Evolutionary conservation across 805 yeast genomes (phyloP), one percentile per base, ranked within the genome.

Genomic region (Groenewaldozyma tartarivorans): DNA sequence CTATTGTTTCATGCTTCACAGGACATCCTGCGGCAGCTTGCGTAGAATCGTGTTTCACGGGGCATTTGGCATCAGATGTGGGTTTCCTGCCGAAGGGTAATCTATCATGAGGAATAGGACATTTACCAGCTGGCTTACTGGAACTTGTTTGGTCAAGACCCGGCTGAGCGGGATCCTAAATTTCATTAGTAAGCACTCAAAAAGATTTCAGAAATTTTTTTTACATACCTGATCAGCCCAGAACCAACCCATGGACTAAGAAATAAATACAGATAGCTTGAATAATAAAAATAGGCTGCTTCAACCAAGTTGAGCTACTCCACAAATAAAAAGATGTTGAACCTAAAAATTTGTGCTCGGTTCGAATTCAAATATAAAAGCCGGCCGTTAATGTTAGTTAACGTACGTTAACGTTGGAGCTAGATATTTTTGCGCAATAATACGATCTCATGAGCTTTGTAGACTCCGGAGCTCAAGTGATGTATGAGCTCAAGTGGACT

Each of bases 211-310:
- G 11, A 33, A 19, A n/a, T 33, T 15, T 33, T 16, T 31, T 31
- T n/a, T 7, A 9, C 2, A 16, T 21, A 35, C 38, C 19, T 35
- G 22, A 40, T 69, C 76, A 34, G 90, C 81, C 95, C 95, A 86
- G 58, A 86, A 84, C 85, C 92, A 83, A 50, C 95, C 95, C 95
- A 83, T 83, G 29, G n/a, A 38, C 24, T 24, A 18, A 5, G 7
- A 6, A 34, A 34, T 24, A 24, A 24, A 24, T 24, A 24, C 29
- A 24, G 29, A 7, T 13, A 24, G 13, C 7, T 7, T 24, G 11
- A 24, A 24, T 24, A n/a, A n/a, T n/a, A n/a, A n/a, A n/a, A n/a
- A n/a, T n/a, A n/a, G n/a, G n/a, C n/a, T n/a, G n/a, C n/a, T n/a
- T n/a, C n/a, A n/a, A n/a, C n/a, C n/a, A n/a, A n/a, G n/a, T n/a